Base-by-base conservation (phyloP, 768 basidiomycete species). In the Boletus pseudopeckii region DNA sequence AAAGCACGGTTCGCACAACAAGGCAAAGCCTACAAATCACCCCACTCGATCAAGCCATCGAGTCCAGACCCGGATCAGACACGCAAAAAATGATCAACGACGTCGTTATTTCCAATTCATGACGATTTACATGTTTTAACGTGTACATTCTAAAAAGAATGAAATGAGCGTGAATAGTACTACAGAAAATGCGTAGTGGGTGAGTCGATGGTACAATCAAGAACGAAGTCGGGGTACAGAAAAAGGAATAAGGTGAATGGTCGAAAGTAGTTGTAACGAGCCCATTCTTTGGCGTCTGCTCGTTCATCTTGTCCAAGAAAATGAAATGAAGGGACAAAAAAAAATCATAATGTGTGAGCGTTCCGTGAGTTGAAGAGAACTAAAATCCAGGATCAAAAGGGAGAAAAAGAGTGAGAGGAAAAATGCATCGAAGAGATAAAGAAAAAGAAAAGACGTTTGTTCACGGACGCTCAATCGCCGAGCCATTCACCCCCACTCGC, bases 401-500 rank as follows among this genome's bases (percentile, higher is more conserved):
- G n/a, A 34, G 5, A 8, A 24, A 46, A 43, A 24, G 30, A 14
- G 18, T 38, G 48, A 39, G 15, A 54, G 4, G 52, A 14, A 50
- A 45, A 44, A 26, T 26, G 48, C 13, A 26, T 26, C 15, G n/a
- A 14, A 26, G 11, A 26, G 22, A 11, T 11, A 28, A 39, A 44
- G 36, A 17, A 22, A 18, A 26, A 22, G 10, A 32, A 45, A 15
- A 33, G 5, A 15, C 20, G 20, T 14, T 46, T n/a, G 41, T 11
- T 44, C 34, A 20, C 1, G 7, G 39, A 37, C 9, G 22, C 24
- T 64, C 50, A 73, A 43, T 70, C 42, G 14, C 65, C 63, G 28
- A 71, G 58, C 85, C 84, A 86, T 66, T 90, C 90, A 15, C 91
- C 93, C 28, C 86, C 89, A 58, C 77, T 80, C 36, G 90, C 90